These are phyloP conservation scores for Sporisorium sorghi DNA, from an alignment of 1,284 basidiomycete species.

Conservation along the genomic window DNA sequence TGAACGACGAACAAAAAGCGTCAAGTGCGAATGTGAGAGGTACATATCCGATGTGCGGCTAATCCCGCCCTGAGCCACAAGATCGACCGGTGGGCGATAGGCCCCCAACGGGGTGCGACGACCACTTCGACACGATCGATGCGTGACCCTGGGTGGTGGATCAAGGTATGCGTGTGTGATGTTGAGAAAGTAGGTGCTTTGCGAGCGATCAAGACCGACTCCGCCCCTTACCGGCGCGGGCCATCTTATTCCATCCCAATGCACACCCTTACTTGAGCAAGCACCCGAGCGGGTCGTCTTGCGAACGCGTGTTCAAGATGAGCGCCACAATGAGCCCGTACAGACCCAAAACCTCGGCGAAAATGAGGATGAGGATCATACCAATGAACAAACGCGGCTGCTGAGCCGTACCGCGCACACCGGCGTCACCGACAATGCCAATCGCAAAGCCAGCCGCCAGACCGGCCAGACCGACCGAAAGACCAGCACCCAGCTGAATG, in stretches of 20 bases:
- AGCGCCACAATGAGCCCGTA: conserved; percentile 90
- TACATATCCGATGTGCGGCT: conserved; percentile 11
- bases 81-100: conserved; percentile 1
- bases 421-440: conserved; percentile 92
- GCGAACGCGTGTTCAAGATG: conserved; percentile 79
- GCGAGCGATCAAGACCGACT: not conserved
- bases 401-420: conserved; percentile 71
- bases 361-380: conserved; percentile 80
- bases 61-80: too few species aligned
- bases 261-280: conserved; percentile 57
- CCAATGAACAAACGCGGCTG: conserved; percentile 91
- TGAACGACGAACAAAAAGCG: not conserved
- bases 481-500: conserved; percentile 91
- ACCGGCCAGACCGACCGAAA: conserved; percentile 91
- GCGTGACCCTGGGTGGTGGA: not conserved
- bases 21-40: not conserved
- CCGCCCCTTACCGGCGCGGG: too few species aligned
- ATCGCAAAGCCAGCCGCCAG: conserved; percentile 98
- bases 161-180: not conserved
- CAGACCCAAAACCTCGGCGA: conserved; percentile 90
- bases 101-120: too few species aligned
- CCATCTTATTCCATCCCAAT: too few species aligned
- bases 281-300: conserved; percentile 60
- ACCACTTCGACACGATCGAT: not conserved
- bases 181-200: not conserved